These are phyloP conservation scores for Hevea brasiliensis DNA, from an alignment of 345 rosid species.

Conservation along the genomic window DNA sequence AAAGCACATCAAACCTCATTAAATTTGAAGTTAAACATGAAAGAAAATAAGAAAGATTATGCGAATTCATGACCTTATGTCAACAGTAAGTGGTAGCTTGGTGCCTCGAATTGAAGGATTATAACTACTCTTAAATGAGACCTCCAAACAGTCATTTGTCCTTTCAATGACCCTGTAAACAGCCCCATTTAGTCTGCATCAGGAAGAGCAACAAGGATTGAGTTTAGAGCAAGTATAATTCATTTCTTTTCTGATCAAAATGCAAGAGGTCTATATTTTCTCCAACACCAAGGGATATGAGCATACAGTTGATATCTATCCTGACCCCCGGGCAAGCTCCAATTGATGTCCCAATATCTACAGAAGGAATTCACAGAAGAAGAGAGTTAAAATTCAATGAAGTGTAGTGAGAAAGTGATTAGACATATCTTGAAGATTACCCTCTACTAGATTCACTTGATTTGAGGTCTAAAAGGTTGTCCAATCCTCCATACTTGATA, in stretches of 20 bases:
- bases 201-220: not conserved
- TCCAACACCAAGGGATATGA: not conserved
- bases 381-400: too few species aligned
- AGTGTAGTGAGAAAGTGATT: too few species aligned
- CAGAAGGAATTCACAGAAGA: not conserved
- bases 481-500: too few species aligned
- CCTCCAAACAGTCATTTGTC: constrained; percentile 30
- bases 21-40: too few species aligned
- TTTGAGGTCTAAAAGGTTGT: too few species aligned
- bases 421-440: too few species aligned
- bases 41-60: too few species aligned
- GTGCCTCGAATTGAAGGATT: constrained; percentile 19
- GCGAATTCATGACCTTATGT: constrained; percentile 26
- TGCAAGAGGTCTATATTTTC: too few species aligned
- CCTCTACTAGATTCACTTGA: too few species aligned
- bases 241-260: too few species aligned
- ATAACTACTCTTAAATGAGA: constrained; percentile 37
- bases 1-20: not conserved
- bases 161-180: constrained; percentile 23
- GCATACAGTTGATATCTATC: constrained; percentile 32
- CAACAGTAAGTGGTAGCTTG: constrained; percentile 37
- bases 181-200: constrained; percentile 34
- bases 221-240: too few species aligned
- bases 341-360: constrained; percentile 44
- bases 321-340: constrained; percentile 33